These are phyloP conservation scores for Beauveria australis DNA, from an alignment of 2,329 filamentous ascomycete genomes.

Conservation along the genomic window DNA sequence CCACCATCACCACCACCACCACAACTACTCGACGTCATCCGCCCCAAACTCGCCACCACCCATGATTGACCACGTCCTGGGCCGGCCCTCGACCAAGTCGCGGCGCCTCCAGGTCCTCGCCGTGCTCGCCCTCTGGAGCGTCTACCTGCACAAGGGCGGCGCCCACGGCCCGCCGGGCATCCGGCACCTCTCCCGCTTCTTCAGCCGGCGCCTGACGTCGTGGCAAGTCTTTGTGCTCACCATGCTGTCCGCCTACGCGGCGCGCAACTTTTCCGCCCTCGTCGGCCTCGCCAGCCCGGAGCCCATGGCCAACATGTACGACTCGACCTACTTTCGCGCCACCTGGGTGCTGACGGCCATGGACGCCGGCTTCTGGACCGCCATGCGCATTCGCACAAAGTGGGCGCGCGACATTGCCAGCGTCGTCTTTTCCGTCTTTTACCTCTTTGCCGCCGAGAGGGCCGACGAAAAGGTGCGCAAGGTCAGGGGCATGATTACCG, in stretches of 20 bases:
- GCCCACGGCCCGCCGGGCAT: constrained; percentile 79
- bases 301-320: constrained; percentile 89
- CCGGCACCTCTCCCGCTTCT: constrained; percentile 60
- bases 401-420: constrained; percentile 77
- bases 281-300: constrained; percentile 87
- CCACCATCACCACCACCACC: neutral
- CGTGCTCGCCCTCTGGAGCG: constrained; percentile 84
- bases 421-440: constrained; percentile 80
- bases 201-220: constrained; percentile 65
- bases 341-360: constrained; percentile 94
- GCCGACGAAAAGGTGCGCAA: constrained; percentile 96
- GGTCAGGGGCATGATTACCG: constrained; percentile 74
- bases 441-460: constrained; percentile 84
- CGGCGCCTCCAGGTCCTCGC: constrained; percentile 86
- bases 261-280: constrained; percentile 88
- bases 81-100: constrained; percentile 83
- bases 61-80: constrained; percentile 80
- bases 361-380: constrained; percentile 96
- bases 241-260: constrained; percentile 83
- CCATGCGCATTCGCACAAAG: constrained; percentile 77
- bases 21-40: neutral
- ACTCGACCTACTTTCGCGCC: constrained; percentile 83
- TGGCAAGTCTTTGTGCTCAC: constrained; percentile 88
- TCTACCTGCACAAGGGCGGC: constrained; percentile 72
- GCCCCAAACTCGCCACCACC: constrained; percentile 19